phyloP scores from a whole-genome alignment of 2,329 filamentous ascomycete genomes.

The Cytospora piceicola region DNA sequence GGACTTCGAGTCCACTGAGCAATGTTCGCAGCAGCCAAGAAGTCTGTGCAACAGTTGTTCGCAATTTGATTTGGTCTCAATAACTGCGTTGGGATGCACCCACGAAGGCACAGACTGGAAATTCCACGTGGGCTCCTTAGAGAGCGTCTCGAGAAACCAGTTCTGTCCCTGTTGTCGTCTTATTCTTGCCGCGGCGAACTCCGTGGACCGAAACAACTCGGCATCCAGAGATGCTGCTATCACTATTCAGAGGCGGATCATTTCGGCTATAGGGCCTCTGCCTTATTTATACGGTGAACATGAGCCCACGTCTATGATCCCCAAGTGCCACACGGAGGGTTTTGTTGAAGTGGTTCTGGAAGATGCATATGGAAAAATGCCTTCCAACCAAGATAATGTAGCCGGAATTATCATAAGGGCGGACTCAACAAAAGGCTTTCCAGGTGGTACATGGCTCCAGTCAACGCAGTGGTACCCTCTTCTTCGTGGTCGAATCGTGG shows the following conservation, averaged over 20 bases:
- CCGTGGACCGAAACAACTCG: too few species aligned
- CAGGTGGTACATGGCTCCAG: neutral
- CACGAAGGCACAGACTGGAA: neutral
- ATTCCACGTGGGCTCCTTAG: neutral
- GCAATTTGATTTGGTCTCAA: neutral
- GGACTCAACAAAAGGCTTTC: neutral
- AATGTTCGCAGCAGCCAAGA: neutral
- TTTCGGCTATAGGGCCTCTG: too few species aligned
- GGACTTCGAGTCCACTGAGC: neutral
- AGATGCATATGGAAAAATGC: too few species aligned
- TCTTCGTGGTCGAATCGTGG: neutral
- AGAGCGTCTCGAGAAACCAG: neutral
- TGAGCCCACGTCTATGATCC: too few species aligned
- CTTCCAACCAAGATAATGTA: too few species aligned
- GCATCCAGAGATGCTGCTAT: neutral
- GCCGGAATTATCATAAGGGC: neutral
- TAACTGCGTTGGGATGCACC: too few species aligned
- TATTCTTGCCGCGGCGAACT: neutral
- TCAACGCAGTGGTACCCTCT: neutral
- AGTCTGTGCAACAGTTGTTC: neutral
- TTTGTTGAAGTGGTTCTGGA: too few species aligned
- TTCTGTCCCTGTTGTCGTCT: neutral
- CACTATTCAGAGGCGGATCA: neutral
- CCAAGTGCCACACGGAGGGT: too few species aligned
- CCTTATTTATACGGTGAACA: too few species aligned